Conservation (phyloP, 352 stramenopile genomes). For the Saprolegnia parasitica region DNA sequence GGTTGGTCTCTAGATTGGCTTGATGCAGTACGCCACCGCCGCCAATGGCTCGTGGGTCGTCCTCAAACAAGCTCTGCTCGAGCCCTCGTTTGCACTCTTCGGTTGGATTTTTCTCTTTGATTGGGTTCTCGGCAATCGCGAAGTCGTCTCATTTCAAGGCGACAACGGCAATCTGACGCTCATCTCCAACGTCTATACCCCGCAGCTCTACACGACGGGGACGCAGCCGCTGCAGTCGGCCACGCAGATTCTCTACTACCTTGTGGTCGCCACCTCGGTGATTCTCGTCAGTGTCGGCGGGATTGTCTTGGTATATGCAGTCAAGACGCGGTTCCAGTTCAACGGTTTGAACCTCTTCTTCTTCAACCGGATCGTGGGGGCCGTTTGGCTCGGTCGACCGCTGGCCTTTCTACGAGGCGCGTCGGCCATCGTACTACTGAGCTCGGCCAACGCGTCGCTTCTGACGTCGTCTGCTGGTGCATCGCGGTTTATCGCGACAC, state of each 20-base stretch:
- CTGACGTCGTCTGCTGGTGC: not conserved
- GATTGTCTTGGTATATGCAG: not conserved
- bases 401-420: conserved; percentile 3
- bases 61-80: conserved; percentile 5
- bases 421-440: conserved; percentile 2
- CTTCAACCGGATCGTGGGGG: conserved; percentile 19
- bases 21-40: conserved; percentile 15
- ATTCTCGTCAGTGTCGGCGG: not conserved
- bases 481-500: not conserved
- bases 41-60: not conserved
- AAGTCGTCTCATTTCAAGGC: conserved; percentile 25
- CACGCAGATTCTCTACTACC: not conserved
- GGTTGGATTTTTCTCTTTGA: conserved; percentile 10
- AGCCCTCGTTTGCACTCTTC: not conserved
- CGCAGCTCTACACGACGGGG: not conserved
- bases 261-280: not conserved
- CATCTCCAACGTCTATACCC: not conserved
- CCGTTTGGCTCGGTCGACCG: conserved; percentile 9
- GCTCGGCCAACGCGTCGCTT: not conserved
- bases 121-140: not conserved
- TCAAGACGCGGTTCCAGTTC: not conserved
- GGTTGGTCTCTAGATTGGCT: not conserved
- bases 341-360: not conserved
- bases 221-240: not conserved
- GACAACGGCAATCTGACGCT: not conserved